These are phyloP conservation scores for Staphylotrichum tortipilum DNA, from an alignment of 495 filamentous ascomycete genomes.

Conservation along the genomic window DNA sequence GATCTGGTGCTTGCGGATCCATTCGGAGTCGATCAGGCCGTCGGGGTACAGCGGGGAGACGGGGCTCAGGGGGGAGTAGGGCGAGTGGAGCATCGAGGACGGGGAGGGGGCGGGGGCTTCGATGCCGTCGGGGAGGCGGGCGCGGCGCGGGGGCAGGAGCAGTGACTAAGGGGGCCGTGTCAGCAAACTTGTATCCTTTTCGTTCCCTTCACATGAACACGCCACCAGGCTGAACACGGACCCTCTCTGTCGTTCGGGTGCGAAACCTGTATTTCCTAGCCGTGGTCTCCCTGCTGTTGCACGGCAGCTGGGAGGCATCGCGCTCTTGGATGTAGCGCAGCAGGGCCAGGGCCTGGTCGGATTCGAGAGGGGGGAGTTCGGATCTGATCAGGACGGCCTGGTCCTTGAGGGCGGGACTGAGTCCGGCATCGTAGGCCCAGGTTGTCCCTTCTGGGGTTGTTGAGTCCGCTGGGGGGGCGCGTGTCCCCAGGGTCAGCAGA, in stretches of 20 bases:
- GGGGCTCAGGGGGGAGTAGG: slow-evolving; percentile 78
- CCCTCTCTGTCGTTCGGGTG: slow-evolving; percentile 67
- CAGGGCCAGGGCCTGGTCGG: slow-evolving; percentile 55
- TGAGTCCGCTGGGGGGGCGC: no score
- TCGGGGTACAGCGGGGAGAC: slow-evolving; percentile 75
- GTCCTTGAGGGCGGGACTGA: slow-evolving; percentile 49
- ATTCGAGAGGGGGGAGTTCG: slow-evolving; percentile 56
- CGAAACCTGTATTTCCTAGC: slow-evolving; percentile 46
- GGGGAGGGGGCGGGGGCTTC: slow-evolving; percentile 36
- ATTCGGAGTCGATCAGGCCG: slow-evolving; percentile 69
- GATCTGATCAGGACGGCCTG: slow-evolving; percentile 55
- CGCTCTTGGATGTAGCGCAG: slow-evolving; percentile 57
- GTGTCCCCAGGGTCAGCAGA: slow-evolving; percentile 68
- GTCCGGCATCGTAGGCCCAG: slow-evolving; percentile 20
- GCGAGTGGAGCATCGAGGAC: slow-evolving; percentile 62
- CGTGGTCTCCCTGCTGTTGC: slow-evolving; percentile 41
- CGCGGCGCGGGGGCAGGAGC: slow-evolving; percentile 43
- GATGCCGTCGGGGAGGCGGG: slow-evolving; percentile 39
- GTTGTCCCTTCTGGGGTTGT: no score
- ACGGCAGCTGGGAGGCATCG: slow-evolving; percentile 55
- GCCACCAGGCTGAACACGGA: slow-evolving; percentile 41
- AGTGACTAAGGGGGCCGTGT: slow-evolving; percentile 33
- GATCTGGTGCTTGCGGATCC: slow-evolving; percentile 78
- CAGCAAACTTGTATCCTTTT: background rate
- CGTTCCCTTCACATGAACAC: no score